Evolutionary conservation across 495 filamentous ascomycete species (phyloP).

Genomic region (Tetracladium marchalianum): DNA sequence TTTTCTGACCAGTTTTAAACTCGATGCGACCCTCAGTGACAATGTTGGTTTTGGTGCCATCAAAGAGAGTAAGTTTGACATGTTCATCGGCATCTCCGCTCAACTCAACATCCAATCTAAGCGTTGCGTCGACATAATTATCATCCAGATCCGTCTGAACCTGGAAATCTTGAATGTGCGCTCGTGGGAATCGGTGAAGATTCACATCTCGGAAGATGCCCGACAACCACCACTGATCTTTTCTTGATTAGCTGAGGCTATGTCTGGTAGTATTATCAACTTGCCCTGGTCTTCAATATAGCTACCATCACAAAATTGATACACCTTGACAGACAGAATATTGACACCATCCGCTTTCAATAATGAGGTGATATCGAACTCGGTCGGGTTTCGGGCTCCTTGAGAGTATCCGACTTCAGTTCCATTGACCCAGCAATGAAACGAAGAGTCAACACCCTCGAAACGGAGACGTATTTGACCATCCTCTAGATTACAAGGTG

Average conservation of each 20-base stretch:
- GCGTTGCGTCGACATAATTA: conserved; percentile 42
- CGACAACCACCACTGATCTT: conserved; percentile 46
- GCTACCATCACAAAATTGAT: conserved; percentile 55
- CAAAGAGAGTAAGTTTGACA: conserved; percentile 23
- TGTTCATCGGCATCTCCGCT: conserved; percentile 21
- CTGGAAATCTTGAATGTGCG: conserved; percentile 49
- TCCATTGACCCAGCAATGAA: conserved; percentile 58
- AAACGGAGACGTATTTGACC: conserved; percentile 44
- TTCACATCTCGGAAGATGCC: conserved; percentile 66
- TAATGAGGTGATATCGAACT: conserved; percentile 51
- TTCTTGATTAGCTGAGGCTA: neutral
- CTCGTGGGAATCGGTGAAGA: conserved; percentile 49
- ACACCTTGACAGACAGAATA: conserved; percentile 51
- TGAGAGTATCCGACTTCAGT: conserved; percentile 57
- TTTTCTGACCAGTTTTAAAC: conserved; percentile 1
- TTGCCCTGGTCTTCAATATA: conserved; percentile 55
- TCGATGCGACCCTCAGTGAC: conserved; percentile 10
- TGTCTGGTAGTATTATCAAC: neutral
- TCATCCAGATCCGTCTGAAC: conserved; percentile 45
- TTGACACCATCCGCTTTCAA: conserved; percentile 37
- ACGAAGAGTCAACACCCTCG: conserved; percentile 62
- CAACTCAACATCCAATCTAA: conserved; percentile 38
- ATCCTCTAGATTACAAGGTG: conserved; percentile 15
- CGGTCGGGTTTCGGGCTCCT: conserved; percentile 55
- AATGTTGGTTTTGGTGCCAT: conserved; percentile 11